Conservation (phyloP, 2,329 filamentous ascomycete species). For the Coniochaeta ligniaria region DNA sequence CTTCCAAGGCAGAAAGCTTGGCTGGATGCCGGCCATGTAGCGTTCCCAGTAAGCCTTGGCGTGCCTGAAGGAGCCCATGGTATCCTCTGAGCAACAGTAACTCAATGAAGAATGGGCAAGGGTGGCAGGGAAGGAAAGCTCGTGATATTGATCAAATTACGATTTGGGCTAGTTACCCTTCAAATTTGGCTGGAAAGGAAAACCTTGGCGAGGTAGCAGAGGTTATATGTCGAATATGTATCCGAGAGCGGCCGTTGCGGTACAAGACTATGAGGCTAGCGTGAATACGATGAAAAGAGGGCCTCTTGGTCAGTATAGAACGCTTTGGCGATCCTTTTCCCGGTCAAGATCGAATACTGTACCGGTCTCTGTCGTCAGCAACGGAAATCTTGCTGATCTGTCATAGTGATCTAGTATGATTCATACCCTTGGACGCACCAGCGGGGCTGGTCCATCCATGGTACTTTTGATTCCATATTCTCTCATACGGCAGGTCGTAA, state of each 20-base stretch:
- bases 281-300: too few species aligned
- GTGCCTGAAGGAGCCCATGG: not conserved
- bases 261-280: not conserved
- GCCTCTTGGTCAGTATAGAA: not conserved
- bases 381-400: not conserved
- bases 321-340: not conserved
- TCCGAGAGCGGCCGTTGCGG: not conserved
- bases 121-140: not conserved
- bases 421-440: too few species aligned
- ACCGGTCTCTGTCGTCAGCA: not conserved
- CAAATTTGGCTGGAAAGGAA: not conserved
- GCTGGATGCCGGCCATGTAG: not conserved
- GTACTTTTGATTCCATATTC: too few species aligned
- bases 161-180: not conserved
- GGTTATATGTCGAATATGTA: not conserved
- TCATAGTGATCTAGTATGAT: too few species aligned
- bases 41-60: not conserved
- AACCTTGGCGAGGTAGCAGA: too few species aligned
- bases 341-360: not conserved
- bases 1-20: not conserved
- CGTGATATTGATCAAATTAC: not conserved
- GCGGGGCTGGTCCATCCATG: too few species aligned
- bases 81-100: not conserved
- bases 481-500: too few species aligned
- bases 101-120: not conserved